Conservation (phyloP, 768 basidiomycete species). For the Boletus pseudo-olivaceus region DNA sequence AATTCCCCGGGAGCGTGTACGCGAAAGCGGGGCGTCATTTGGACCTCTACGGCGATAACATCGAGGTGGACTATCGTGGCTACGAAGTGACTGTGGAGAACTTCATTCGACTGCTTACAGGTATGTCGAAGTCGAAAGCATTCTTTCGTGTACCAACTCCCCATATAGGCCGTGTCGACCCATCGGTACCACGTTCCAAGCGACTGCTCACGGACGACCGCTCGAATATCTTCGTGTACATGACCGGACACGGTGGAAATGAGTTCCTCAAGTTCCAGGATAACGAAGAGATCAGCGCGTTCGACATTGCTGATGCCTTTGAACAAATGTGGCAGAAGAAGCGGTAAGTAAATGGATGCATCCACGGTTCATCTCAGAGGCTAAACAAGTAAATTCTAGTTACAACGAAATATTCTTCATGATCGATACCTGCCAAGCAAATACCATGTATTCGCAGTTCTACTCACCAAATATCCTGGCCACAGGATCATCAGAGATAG, state of each 20-base stretch:
- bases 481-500: conserved; percentile 79
- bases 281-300: conserved; percentile 95
- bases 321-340: conserved; percentile 99
- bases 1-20: conserved; percentile 89
- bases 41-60: conserved; percentile 93
- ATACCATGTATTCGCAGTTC: conserved; percentile 89
- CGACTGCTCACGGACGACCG: conserved; percentile 86
- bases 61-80: conserved; percentile 97
- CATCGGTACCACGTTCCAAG: conserved; percentile 86
- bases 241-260: conserved; percentile 98
- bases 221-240: conserved; percentile 94
- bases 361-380: not conserved
- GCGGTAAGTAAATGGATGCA: conserved; percentile 45
- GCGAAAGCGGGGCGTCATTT: conserved; percentile 78
- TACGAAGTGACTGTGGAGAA: conserved; percentile 99
- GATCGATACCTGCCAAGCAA: conserved; percentile 98
- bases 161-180: conserved; percentile 72
- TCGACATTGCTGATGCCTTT: conserved; percentile 96
- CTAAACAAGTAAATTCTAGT: conserved; percentile 34
- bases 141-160: not conserved
- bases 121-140: conserved; percentile 40
- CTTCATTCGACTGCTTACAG: conserved; percentile 87
- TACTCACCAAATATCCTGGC: conserved; percentile 93
- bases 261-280: conserved; percentile 99
- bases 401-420: conserved; percentile 98